Evolutionary conservation across 805 yeast genomes (phyloP).

Genomic region (Candida ipomoeae): DNA sequence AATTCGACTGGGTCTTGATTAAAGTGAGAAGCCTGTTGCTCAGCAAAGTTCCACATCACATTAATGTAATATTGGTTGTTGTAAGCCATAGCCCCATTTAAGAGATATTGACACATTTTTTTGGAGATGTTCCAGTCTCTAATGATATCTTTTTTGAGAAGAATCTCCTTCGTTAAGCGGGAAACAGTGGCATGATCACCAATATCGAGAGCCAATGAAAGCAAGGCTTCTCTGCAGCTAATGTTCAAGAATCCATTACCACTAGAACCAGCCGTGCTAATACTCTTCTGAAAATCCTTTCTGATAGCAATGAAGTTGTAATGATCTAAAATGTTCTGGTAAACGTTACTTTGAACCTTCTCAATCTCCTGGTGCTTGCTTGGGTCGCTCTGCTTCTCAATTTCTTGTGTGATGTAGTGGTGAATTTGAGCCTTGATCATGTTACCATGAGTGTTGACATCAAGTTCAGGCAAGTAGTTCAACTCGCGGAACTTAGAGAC

Average conservation of each 20-base stretch:
- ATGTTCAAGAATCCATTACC: not conserved
- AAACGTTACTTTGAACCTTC: constrained; percentile 12
- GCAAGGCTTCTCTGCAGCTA: constrained; percentile 26
- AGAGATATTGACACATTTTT: constrained; percentile 28
- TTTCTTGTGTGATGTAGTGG: constrained; percentile 18
- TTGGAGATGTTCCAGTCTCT: constrained; percentile 26
- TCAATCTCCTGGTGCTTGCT: not conserved
- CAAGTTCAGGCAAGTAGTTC: constrained; percentile 34
- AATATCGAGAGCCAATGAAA: constrained; percentile 29
- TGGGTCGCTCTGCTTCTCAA: constrained; percentile 7
- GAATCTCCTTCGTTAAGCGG: constrained; percentile 34
- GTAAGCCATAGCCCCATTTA: constrained; percentile 22
- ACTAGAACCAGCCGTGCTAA: not conserved
- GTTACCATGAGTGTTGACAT: constrained; percentile 26
- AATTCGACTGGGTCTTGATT: constrained; percentile 17
- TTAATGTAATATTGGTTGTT: constrained; percentile 26
- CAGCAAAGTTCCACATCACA: constrained; percentile 31
- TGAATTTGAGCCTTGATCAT: constrained; percentile 26
- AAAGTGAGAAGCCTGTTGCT: constrained; percentile 29
- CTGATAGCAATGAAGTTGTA: constrained; percentile 34
- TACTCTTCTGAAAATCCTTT: constrained; percentile 27
- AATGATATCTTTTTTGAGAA: constrained; percentile 29
- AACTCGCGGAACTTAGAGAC: constrained; percentile 27
- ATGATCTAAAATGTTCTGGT: constrained; percentile 27
- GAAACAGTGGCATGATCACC: constrained; percentile 33